Evolutionary conservation across 1,139 yeast genomes (phyloP).

Genomic region (Nakaseomyces uthaithaninus): DNA sequence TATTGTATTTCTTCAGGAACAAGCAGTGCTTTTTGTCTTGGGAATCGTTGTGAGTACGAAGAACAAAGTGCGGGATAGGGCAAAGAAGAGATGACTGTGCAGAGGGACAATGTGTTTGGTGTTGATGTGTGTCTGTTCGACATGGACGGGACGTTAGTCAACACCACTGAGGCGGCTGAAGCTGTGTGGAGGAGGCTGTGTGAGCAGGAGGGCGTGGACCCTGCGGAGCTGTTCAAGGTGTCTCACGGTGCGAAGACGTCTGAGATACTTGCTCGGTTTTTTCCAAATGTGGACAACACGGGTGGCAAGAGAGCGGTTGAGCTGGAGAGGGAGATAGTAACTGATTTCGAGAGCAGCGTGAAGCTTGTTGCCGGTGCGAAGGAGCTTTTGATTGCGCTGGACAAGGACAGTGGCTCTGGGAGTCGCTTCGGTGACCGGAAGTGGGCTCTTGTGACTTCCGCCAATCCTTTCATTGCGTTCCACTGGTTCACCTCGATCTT

Average conservation of each 20-base stretch:
- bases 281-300: conserved; percentile 55
- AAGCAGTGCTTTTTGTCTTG: no score
- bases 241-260: conserved; percentile 69
- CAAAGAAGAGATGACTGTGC: neutral
- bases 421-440: conserved; percentile 36
- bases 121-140: conserved; percentile 45
- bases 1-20: no score
- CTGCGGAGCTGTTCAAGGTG: conserved; percentile 56
- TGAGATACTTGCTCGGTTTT: conserved; percentile 56
- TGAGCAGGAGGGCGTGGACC: conserved; percentile 53
- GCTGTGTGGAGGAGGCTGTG: conserved; percentile 63
- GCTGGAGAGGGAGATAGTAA: conserved; percentile 60
- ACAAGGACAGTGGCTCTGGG: conserved; percentile 28
- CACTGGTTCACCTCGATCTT: conserved; percentile 50
- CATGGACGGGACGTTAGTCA: conserved; percentile 69
- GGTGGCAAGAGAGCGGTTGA: conserved; percentile 44
- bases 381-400: conserved; percentile 46
- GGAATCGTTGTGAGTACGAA: no score
- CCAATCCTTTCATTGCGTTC: conserved; percentile 57
- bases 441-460: conserved; percentile 78
- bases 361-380: conserved; percentile 61
- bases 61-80: no score
- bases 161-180: conserved; percentile 66
- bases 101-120: neutral
- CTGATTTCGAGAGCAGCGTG: conserved; percentile 55